Base-by-base conservation (phyloP, 495 filamentous ascomycete species). In the Bacidia rubella region DNA sequence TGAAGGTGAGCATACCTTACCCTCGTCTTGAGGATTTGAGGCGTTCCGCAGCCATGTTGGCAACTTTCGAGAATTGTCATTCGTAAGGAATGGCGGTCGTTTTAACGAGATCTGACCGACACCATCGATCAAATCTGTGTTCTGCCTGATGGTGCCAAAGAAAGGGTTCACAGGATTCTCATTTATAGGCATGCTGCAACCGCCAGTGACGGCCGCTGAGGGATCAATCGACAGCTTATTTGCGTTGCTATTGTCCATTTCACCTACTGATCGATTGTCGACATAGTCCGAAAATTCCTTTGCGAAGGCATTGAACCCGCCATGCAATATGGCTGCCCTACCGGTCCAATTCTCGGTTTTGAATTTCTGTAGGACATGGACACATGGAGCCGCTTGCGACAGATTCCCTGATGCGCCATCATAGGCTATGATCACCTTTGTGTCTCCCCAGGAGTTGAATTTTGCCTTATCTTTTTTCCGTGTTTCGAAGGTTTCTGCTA, bases 71-170 rank as follows among this genome's bases (percentile, higher is more conserved):
- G 71, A 56, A 2, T 58, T 60, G 54, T 70, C 56, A 56, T 65
- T 50, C 64, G 62, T 11, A 54, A 57, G 17, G 68, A 58, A 2
- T 87, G 64, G 5, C 67, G 92, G 92, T 43, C 84, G 64, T 46
- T 81, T 77, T 44, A 98, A 64, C 27, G 87, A 70, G 59, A 97
- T 81, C 61, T 95, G 90, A 0, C 92, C 92, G 40, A 98, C 92
- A 22, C 92, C 92, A 50, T 85, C 90, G 44, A 95, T 80, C 39
- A 98, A 68, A 62, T 98, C 92, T 80, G 95, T 92, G 56, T 98
- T 94, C 66, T 97, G 92, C 24, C 93, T 78, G 58, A 98, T 97
- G 56, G 95, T 96, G 52, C 79, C 78, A 68, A 97, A 98, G 66
- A 98, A 97, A 0, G 93, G 90, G 60, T 93, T 95, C 12, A 78